These are phyloP conservation scores for Lunularia cruciata DNA, from an alignment of 225 moss, liverwort and hornwort genomes.

Conservation along the genomic window DNA sequence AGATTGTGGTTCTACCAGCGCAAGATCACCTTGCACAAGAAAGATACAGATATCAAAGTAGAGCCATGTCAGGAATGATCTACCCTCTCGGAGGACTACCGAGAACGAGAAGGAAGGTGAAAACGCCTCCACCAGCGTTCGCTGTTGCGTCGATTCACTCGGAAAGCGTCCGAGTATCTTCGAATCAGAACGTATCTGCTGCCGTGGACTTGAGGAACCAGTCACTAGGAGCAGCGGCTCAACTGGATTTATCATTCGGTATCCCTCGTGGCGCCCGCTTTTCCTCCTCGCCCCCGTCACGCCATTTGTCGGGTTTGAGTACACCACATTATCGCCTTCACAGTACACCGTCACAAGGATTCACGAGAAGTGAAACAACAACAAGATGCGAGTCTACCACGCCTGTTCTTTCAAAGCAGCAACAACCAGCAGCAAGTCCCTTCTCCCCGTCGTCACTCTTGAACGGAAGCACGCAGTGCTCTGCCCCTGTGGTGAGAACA, in stretches of 20 bases:
- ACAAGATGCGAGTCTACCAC: slow-evolving; percentile 23
- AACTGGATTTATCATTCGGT: slow-evolving; percentile 21
- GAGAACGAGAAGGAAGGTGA: slow-evolving; percentile 31
- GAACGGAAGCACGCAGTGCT: not conserved
- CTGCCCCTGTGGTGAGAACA: slow-evolving; percentile 21
- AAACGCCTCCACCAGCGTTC: slow-evolving; percentile 29
- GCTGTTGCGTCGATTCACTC: slow-evolving; percentile 27
- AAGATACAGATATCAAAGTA: slow-evolving; percentile 37
- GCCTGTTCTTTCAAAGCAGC: slow-evolving; percentile 11
- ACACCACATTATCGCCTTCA: slow-evolving; percentile 33
- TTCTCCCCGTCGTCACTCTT: slow-evolving; percentile 2
- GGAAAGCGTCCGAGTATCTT: slow-evolving; percentile 16
- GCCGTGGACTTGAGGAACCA: slow-evolving; percentile 18
- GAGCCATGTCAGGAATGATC: slow-evolving; percentile 41
- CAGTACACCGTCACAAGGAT: slow-evolving; percentile 8
- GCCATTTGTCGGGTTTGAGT: slow-evolving; percentile 6
- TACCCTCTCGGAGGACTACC: slow-evolving; percentile 34
- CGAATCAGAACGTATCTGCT: slow-evolving; percentile 2
- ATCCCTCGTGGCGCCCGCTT: slow-evolving; percentile 16
- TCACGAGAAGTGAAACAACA: slow-evolving; percentile 23
- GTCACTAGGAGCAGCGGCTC: not conserved
- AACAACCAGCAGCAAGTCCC: slow-evolving; percentile 16
- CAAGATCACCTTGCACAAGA: slow-evolving; percentile 49
- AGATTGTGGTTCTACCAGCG: slow-evolving; percentile 41
- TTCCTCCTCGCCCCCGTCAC: slow-evolving; percentile 6